Evolutionary conservation across 2,329 filamentous ascomycete genomes (phyloP).

Genomic region (Penicillium sp.): DNA sequence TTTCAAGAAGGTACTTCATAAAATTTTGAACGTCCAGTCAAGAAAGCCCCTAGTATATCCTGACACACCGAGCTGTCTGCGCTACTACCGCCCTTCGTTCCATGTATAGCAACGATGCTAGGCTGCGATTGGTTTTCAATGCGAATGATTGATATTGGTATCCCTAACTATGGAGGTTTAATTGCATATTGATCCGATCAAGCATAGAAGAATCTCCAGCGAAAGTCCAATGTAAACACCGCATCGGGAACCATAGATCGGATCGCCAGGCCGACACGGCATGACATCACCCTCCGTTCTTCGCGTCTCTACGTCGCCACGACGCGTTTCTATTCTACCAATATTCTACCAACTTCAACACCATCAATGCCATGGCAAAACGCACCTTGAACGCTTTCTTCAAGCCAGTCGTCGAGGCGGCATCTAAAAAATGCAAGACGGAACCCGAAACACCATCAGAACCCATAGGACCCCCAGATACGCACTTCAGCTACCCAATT

Average conservation of each 20-base stretch:
- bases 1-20: too few relatives aligned
- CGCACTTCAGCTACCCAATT: conserved; percentile 54
- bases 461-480: conserved; percentile 26
- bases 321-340: too few relatives aligned
- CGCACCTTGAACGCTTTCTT: conserved; percentile 71
- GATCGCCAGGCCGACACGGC: conserved; percentile 1
- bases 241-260: conserved; percentile 13
- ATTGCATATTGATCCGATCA: too few relatives aligned
- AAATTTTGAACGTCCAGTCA: too few relatives aligned
- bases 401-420: conserved; percentile 41
- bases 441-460: conserved; percentile 4
- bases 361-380: conserved; percentile 42
- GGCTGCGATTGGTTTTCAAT: too few relatives aligned
- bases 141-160: too few relatives aligned
- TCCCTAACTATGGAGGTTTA: too few relatives aligned
- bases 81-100: too few relatives aligned
- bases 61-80: too few relatives aligned
- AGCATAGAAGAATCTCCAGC: neutral
- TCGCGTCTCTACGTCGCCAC: neutral
- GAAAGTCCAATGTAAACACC: neutral
- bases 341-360: neutral
- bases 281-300: conserved; percentile 17
- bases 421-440: conserved; percentile 43
- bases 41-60: too few relatives aligned
- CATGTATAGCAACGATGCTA: too few relatives aligned